Evolutionary conservation across 1,284 basidiomycete species (phyloP).

Genomic region (Schizopora paradoxa): DNA sequence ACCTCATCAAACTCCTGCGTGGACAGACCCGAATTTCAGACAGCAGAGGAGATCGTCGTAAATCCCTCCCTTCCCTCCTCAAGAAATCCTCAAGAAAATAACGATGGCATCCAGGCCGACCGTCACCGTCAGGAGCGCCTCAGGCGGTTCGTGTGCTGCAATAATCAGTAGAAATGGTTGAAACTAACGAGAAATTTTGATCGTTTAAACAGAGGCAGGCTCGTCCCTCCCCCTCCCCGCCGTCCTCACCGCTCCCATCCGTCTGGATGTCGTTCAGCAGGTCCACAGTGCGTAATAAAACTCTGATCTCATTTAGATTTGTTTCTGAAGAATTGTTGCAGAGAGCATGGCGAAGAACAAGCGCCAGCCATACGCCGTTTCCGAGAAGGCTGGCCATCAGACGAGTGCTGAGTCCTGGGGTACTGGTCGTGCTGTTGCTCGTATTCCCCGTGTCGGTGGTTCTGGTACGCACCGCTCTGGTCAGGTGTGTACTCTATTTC

Average conservation of each 20-base stretch:
- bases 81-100: slow-evolving; percentile 25
- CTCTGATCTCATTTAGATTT: neutral
- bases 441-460: slow-evolving; percentile 99
- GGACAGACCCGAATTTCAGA: neutral
- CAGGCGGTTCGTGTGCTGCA: slow-evolving; percentile 53
- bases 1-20: too few species aligned
- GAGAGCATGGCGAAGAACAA: slow-evolving; percentile 99
- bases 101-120: slow-evolving; percentile 88
- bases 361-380: slow-evolving; percentile 96
- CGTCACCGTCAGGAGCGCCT: slow-evolving; percentile 73
- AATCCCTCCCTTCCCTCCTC: slow-evolving; percentile 4
- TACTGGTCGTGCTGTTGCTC: slow-evolving; percentile 99
- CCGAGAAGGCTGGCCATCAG: slow-evolving; percentile 98
- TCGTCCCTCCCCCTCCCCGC: slow-evolving; percentile 91
- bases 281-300: slow-evolving; percentile 84
- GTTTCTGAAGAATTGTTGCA: slow-evolving; percentile 29
- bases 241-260: slow-evolving; percentile 97
- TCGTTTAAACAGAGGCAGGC: slow-evolving; percentile 64
- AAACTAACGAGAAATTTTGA: slow-evolving; percentile 6
- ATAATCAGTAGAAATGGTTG: slow-evolving; percentile 10
- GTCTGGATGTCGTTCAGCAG: slow-evolving; percentile 96
- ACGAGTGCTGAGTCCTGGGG: slow-evolving; percentile 99
- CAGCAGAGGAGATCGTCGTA: neutral
- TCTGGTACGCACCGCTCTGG: slow-evolving; percentile 98
- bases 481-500: slow-evolving; percentile 52